phyloP scores from a whole-genome alignment of 2,329 filamentous ascomycete genomes.

The Diaporthe sp. region DNA sequence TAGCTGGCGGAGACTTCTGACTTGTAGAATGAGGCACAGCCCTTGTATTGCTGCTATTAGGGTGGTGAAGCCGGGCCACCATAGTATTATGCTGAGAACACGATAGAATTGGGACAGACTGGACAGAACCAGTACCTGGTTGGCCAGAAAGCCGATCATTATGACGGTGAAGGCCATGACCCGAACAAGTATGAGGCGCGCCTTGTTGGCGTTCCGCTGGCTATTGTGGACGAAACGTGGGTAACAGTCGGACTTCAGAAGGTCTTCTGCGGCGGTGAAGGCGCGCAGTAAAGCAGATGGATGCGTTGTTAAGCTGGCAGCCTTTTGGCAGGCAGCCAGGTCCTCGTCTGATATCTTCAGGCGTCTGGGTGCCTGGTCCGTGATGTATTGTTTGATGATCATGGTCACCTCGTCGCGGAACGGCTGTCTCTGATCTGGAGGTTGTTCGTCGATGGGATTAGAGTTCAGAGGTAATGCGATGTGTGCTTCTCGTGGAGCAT shows the following conservation, averaged over 20 bases:
- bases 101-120: conserved; percentile 41
- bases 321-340: conserved; percentile 50
- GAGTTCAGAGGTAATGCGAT: conserved; percentile 36
- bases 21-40: conserved; percentile 49
- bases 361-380: conserved; percentile 45
- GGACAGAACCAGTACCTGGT: conserved; percentile 47
- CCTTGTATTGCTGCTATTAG: conserved; percentile 49
- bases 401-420: conserved; percentile 52
- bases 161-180: conserved; percentile 39
- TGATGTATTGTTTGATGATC: conserved; percentile 52
- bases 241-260: conserved; percentile 49
- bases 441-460: conserved; percentile 19
- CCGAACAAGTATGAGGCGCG: conserved; percentile 45
- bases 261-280: conserved; percentile 49
- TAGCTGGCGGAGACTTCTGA: conserved; percentile 45
- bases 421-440: conserved; percentile 42
- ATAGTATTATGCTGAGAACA: conserved; percentile 44
- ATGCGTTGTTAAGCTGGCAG: conserved; percentile 54
- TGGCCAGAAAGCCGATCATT: conserved; percentile 43
- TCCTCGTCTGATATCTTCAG: conserved; percentile 51
- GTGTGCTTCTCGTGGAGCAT: conserved; percentile 5
- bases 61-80: conserved; percentile 48
- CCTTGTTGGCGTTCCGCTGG: conserved; percentile 50
- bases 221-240: conserved; percentile 52
- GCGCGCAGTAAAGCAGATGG: conserved; percentile 54